Percentiles rank a stretch among this genome's conserved stretches.
These are phyloP conservation scores for Rutstroemia sp. DNA, from an alignment of 2,329 filamentous ascomycete species.

Conservation along the genomic window DNA sequence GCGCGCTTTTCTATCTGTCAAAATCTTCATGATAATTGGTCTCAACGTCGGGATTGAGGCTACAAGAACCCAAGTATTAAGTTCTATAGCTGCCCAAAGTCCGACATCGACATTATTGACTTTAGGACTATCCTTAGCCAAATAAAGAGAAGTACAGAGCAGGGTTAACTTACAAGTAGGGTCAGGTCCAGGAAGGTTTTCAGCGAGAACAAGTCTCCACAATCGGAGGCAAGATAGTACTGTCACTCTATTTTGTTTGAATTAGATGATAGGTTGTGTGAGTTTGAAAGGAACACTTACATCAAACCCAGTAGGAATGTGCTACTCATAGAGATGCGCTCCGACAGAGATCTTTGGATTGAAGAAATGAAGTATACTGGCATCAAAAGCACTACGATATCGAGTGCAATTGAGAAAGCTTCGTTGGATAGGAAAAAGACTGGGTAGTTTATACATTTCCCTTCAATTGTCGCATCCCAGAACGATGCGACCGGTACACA, in stretches of 20 bases:
- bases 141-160: not conserved
- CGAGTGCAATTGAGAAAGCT: not conserved
- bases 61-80: not conserved
- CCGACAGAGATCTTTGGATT: not conserved
- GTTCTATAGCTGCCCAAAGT: not conserved
- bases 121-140: not conserved
- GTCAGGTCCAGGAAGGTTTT: not conserved
- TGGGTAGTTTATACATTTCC: not conserved
- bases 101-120: not conserved
- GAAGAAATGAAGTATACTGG: not conserved
- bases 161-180: not conserved
- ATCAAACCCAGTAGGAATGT: not conserved
- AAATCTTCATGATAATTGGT: not conserved
- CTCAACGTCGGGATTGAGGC: not conserved
- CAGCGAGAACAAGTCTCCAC: not conserved
- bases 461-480: not conserved
- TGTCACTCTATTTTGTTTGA: not conserved
- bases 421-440: not conserved
- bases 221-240: not conserved
- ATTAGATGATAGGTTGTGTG: not conserved
- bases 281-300: not conserved
- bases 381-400: not conserved
- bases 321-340: not conserved
- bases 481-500: not conserved
- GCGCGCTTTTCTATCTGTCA: too few species aligned